Percentiles rank a stretch among this genome's conserved stretches.
phyloP scores from a whole-genome alignment of 75 land plant species.

The Pseudotsuga menziesii region DNA sequence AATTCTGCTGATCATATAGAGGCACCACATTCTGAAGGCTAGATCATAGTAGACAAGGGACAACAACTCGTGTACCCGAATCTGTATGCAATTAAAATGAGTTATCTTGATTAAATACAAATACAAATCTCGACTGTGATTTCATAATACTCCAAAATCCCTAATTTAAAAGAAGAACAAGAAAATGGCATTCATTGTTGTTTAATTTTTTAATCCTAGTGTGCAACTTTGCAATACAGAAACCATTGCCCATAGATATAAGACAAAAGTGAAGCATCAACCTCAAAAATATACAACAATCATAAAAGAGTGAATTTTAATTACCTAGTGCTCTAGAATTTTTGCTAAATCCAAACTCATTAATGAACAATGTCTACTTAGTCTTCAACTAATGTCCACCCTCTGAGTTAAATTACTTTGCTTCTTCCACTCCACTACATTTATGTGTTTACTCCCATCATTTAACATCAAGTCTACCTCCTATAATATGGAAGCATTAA shows the following conservation, averaged over 20 bases:
- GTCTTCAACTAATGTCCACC: slow-evolving; percentile 84
- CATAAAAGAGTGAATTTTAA: background rate
- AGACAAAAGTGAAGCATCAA: background rate
- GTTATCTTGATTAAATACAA: background rate
- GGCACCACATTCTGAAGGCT: slow-evolving; percentile 96
- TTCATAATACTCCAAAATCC: background rate
- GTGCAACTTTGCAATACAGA: background rate
- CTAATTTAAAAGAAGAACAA: background rate
- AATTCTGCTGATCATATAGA: slow-evolving; percentile 85
- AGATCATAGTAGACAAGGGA: slow-evolving; percentile 97
- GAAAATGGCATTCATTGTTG: too few relatives aligned
- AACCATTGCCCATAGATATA: background rate
- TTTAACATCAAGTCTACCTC: slow-evolving; percentile 96
- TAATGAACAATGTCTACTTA: slow-evolving; percentile 80
- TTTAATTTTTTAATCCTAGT: background rate
- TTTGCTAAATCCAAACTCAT: slow-evolving; percentile 85
- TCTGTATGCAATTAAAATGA: slow-evolving; percentile 37
- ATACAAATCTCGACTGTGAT: background rate
- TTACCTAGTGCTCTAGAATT: slow-evolving; percentile 73
- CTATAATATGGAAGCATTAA: slow-evolving; percentile 25
- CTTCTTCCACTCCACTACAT: slow-evolving; percentile 83
- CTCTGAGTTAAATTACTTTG: slow-evolving; percentile 55
- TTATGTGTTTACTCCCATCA: slow-evolving; percentile 95
- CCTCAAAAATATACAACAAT: background rate
- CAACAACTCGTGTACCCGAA: slow-evolving; percentile 85